Evolutionary conservation across 2,329 filamentous ascomycete species (phyloP), one percentile per base, ranked within the genome.

Genomic region (Tolypocladium capitatum): DNA sequence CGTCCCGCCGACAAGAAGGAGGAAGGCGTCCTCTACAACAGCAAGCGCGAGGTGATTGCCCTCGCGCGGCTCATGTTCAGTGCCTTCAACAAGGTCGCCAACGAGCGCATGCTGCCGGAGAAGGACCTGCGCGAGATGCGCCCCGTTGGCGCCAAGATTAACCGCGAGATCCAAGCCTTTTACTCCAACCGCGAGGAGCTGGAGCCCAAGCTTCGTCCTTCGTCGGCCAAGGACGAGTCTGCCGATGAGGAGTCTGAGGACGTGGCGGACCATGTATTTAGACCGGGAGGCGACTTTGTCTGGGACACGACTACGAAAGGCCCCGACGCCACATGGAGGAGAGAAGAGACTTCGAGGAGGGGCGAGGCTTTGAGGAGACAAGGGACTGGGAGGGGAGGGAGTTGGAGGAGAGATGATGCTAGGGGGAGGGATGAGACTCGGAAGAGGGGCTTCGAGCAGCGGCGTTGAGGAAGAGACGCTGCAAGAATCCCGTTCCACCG

Each of bases 41-140:
- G 60, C 35, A 58, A 65, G 51, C 60, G 64, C 24, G 71, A 74
- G 51, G 62, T 70, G 45, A 63, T 71, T 34, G 65, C 68, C 32
- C 62, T 73, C 44, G 70, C 67, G 2, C 67, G 71, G 33, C 61
- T 64, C 47, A 72, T 75, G 68, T 67, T 71, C 51, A 61, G 65
- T 28, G 65, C 68, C 16, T 66, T 66, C 33, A 71, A 71, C 60
- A 69, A 68, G 56, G 61, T 74, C 32, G 51, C 67, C 45, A 57
- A 64, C 24, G 67, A 74, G 50, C 48, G 55, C 35, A 64, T 72
- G 63, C 59, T 70, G 1, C 57, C 63, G 18, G 60, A 59, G 4
- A 52, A 58, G 9, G 58, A 67, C 27, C 52, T 66, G 28, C 54
- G 59, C 24, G 52, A 61, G 43, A 52, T 73, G 36, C 62, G 58